Evolutionary conservation across 78 protist genomes (phyloP).

Genomic region (Capsaspora owczarzaki): DNA sequence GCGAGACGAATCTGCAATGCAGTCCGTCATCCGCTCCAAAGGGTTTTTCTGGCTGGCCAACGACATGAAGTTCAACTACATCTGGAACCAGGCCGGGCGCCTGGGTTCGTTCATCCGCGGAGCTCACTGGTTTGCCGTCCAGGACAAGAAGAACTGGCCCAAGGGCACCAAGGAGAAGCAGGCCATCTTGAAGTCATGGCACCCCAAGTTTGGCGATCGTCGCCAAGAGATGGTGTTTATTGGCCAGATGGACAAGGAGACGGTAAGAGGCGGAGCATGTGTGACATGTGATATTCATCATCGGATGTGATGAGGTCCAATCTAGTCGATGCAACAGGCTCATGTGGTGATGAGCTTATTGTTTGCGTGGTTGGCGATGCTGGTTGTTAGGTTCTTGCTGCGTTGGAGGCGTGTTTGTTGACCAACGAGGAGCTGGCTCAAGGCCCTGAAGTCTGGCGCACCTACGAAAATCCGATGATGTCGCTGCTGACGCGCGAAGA

Average conservation of each 20-base stretch:
- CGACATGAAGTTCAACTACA: neutral
- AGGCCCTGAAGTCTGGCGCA: neutral
- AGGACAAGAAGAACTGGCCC: neutral
- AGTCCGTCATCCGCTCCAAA: constrained; percentile 43
- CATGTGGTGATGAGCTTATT: too few species aligned
- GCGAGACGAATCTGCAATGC: neutral
- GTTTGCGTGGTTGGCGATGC: too few species aligned
- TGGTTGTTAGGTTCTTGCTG: too few species aligned
- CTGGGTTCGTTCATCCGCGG: constrained; percentile 10
- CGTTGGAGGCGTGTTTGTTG: constrained; percentile 59
- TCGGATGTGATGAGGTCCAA: too few species aligned
- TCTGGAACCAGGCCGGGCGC: constrained; percentile 46
- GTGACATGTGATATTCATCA: too few species aligned
- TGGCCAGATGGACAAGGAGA: constrained; percentile 55
- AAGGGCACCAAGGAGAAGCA: neutral
- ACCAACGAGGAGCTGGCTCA: constrained; percentile 45
- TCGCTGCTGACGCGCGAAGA: too few species aligned
- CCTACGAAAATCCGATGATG: neutral
- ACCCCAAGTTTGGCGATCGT: constrained; percentile 20
- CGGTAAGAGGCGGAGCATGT: constrained; percentile 11
- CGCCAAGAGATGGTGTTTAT: constrained; percentile 78
- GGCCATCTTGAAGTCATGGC: neutral
- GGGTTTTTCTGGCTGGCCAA: constrained; percentile 66
- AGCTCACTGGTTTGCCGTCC: constrained; percentile 9
- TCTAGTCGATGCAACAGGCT: too few species aligned